Evolutionary conservation across 2,329 filamentous ascomycete species (phyloP).

Genomic region (Delphinella strobiligena): DNA sequence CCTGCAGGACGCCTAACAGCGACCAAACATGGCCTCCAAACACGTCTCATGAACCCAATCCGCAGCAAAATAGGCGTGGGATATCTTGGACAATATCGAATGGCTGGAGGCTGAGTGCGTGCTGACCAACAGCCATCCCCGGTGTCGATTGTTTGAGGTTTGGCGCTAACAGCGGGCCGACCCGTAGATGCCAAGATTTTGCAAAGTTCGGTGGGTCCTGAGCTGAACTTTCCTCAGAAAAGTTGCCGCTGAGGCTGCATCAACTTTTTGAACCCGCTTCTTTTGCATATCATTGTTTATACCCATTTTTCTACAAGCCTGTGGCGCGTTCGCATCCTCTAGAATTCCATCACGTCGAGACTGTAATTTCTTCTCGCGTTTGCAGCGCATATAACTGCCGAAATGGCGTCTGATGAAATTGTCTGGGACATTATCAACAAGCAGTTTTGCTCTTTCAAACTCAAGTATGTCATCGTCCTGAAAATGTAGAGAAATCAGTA

Average conservation of each 20-base stretch:
- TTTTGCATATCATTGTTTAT: no score
- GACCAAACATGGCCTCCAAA: slow-evolving; percentile 4
- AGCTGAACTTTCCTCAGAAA: neutral
- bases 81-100: no score
- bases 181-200: neutral
- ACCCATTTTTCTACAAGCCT: neutral
- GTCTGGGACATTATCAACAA: slow-evolving; percentile 96
- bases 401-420: slow-evolving; percentile 87
- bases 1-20: slow-evolving; percentile 3
- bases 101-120: neutral
- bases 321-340: neutral
- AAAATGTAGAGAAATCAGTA: slow-evolving; percentile 38
- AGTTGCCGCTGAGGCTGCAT: neutral
- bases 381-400: neutral
- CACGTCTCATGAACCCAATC: slow-evolving; percentile 2
- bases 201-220: neutral
- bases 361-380: no score
- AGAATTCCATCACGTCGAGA: no score
- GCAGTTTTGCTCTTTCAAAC: slow-evolving; percentile 88
- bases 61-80: neutral
- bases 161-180: neutral
- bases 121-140: neutral
- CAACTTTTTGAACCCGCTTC: no score
- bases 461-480: slow-evolving; percentile 43
- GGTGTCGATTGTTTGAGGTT: neutral